phyloP scores from a whole-genome alignment of 164 flowering plant genomes.

The Umbilicus rupestris region DNA sequence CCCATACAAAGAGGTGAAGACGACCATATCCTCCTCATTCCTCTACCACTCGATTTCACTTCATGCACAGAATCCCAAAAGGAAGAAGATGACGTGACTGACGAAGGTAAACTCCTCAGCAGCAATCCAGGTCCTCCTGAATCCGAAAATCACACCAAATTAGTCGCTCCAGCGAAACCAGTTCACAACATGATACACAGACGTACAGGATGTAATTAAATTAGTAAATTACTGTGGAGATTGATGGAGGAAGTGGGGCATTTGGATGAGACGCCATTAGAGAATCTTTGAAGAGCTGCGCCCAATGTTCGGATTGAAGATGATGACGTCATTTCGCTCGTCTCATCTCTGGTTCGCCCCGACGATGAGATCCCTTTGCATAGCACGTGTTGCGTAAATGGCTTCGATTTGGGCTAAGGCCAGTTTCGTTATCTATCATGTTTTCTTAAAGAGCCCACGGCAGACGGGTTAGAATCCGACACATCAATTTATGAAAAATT shows the following conservation, averaged over 20 bases:
- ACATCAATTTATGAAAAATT: no score
- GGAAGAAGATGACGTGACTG: conserved; percentile 21
- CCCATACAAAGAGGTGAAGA: conserved; percentile 82
- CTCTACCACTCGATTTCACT: conserved; percentile 11
- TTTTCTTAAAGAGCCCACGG: no score
- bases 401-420: neutral
- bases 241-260: conserved; percentile 19
- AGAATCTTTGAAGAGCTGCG: conserved; percentile 35
- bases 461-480: no score
- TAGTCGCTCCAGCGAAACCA: neutral
- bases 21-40: conserved; percentile 54
- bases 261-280: conserved; percentile 36
- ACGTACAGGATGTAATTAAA: neutral
- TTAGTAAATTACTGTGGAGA: conserved; percentile 14
- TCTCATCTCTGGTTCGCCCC: neutral
- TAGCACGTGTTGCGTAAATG: neutral
- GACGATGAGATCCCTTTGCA: neutral
- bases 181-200: neutral
- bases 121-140: conserved; percentile 22
- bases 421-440: no score
- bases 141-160: conserved; percentile 11
- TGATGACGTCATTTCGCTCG: conserved; percentile 19
- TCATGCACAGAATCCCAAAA: conserved; percentile 14
- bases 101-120: conserved; percentile 15
- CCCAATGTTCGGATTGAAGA: conserved; percentile 37